Evolutionary conservation across 1,284 basidiomycete species (phyloP).

Genomic region (Leccinum proximum): DNA sequence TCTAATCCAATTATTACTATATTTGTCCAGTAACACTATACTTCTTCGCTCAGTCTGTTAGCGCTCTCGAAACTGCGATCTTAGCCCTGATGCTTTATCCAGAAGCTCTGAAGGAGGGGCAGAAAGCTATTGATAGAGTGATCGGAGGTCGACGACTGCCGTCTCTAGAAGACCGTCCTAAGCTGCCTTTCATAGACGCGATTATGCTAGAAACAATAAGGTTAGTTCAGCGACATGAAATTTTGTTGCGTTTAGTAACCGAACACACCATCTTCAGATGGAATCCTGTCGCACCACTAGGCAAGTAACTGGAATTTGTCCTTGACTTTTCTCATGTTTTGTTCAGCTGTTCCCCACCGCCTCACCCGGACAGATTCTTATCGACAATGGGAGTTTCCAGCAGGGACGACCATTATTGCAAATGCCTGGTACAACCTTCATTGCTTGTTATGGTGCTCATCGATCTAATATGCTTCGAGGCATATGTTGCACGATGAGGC

Average conservation of each 20-base stretch:
- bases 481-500: conserved; percentile 8
- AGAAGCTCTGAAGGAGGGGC: conserved; percentile 4
- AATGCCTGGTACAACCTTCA: conserved; percentile 2
- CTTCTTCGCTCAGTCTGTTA: conserved; percentile 1
- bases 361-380: conserved; percentile 5
- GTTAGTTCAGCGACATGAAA: neutral
- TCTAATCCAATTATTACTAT: neutral
- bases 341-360: conserved; percentile 4
- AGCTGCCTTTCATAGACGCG: no score
- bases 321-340: neutral
- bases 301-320: neutral
- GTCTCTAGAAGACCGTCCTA: no score
- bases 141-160: neutral
- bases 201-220: conserved; percentile 5
- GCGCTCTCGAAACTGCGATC: conserved; percentile 5
- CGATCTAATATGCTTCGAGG: conserved; percentile 1
- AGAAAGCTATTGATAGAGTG: conserved; percentile 1
- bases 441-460: neutral
- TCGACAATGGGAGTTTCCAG: conserved; percentile 6
- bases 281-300: conserved; percentile 10
- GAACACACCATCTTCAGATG: neutral
- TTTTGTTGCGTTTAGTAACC: neutral
- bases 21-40: neutral
- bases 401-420: conserved; percentile 6
- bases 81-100: conserved; percentile 8